phyloP scores from a whole-genome alignment of 2,329 filamentous ascomycete species.

The Aspergillus sp. region DNA sequence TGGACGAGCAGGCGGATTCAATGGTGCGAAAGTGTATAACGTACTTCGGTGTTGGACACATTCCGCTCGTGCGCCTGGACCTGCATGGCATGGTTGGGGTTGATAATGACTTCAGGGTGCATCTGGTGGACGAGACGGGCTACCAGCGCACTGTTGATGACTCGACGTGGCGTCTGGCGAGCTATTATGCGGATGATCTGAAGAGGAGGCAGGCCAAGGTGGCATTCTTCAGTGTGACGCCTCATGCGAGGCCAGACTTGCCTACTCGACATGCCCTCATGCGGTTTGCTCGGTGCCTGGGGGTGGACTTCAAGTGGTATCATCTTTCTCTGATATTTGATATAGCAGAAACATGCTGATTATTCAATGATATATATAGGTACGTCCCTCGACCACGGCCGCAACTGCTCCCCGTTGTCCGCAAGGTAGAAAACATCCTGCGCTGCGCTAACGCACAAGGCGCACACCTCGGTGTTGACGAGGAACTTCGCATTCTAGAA shows the following conservation, averaged over 20 bases:
- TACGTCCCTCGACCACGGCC: not conserved
- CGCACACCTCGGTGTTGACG: not conserved
- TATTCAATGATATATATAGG: not conserved
- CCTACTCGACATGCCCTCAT: not conserved
- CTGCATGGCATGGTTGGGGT: slow-evolving; percentile 67
- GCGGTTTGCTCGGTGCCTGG: not conserved
- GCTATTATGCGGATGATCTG: not conserved
- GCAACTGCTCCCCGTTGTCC: not conserved
- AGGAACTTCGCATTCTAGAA: not conserved
- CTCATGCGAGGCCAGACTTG: not conserved
- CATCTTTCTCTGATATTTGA: not conserved
- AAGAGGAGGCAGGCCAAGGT: not conserved
- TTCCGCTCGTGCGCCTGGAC: slow-evolving; percentile 63
- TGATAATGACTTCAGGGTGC: slow-evolving; percentile 61
- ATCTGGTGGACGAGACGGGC: slow-evolving; percentile 48
- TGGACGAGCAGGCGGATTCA: slow-evolving; percentile 76
- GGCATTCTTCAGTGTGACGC: not conserved
- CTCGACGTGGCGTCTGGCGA: not conserved
- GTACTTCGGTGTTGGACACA: slow-evolving; percentile 68
- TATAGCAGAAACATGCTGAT: not conserved
- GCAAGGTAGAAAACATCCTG: not conserved
- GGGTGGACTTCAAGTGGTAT: not conserved
- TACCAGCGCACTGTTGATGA: not conserved
- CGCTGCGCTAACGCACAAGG: not conserved
- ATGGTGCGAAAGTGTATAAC: slow-evolving; percentile 74